Evolutionary conservation across 345 rosid species (phyloP).

Genomic region (Salix arbutifolia): DNA sequence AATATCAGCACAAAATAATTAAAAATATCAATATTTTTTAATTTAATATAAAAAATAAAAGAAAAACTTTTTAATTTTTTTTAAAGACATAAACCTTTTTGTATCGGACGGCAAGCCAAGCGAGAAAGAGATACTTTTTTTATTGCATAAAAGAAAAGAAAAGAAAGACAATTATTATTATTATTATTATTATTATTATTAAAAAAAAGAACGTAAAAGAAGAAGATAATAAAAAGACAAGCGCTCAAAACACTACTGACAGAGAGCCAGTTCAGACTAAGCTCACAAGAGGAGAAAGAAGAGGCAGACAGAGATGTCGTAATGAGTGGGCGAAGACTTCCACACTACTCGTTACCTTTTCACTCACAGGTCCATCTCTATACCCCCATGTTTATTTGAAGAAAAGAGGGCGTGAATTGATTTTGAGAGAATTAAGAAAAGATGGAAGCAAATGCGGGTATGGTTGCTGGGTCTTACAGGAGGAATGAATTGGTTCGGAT

Average conservation of each 20-base stretch:
- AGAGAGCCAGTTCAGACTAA: background rate
- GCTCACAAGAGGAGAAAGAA: background rate
- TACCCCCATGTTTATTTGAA: background rate
- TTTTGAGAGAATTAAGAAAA: background rate
- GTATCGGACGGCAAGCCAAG: background rate
- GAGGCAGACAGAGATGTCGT: slow-evolving; percentile 45
- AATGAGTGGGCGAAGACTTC: slow-evolving; percentile 42
- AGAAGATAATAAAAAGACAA: slow-evolving; percentile 28
- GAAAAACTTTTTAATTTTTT: too few relatives aligned
- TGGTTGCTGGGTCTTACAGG: slow-evolving; percentile 99
- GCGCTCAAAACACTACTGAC: background rate
- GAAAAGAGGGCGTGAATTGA: background rate
- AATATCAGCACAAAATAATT: too few relatives aligned
- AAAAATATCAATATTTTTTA: too few relatives aligned
- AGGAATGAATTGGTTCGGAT: slow-evolving; percentile 96
- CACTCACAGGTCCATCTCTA: slow-evolving; percentile 5
- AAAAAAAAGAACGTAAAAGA: slow-evolving; percentile 3
- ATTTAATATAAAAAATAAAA: too few relatives aligned
- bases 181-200: background rate
- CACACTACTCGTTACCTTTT: background rate
- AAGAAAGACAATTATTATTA: background rate
- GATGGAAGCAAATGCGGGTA: slow-evolving; percentile 92
- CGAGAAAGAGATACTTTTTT: background rate
- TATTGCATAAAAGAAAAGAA: background rate
- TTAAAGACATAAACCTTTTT: background rate